Conservation (phyloP, 768 basidiomycete species). For the Trametes maxima region DNA sequence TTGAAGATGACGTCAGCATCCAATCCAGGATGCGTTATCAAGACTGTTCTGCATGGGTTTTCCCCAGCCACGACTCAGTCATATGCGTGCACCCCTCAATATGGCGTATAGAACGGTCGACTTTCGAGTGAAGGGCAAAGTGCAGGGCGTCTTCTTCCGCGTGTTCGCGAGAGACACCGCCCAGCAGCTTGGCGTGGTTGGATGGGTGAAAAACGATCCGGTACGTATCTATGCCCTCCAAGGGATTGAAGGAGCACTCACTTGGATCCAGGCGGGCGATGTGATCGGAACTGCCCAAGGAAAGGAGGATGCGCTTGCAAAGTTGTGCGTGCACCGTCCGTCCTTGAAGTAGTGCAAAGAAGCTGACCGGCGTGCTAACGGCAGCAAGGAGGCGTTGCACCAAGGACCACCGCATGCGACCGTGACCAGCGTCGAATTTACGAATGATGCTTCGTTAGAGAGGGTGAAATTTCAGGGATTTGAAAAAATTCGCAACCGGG, state of each 20-base stretch:
- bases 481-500: constrained; percentile 18
- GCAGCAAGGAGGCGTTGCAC: constrained; percentile 22
- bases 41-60: background rate
- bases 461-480: constrained; percentile 18
- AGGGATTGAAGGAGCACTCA: background rate
- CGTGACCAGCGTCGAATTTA: constrained; percentile 22
- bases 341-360: background rate
- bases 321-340: constrained; percentile 22
- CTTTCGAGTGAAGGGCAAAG: constrained; percentile 26
- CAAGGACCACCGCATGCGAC: constrained; percentile 19
- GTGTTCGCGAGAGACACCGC: constrained; percentile 24
- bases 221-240: constrained; percentile 1
- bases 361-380: background rate
- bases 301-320: constrained; percentile 13
- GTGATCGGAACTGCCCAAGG: constrained; percentile 27
- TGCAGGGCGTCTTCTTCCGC: constrained; percentile 29
- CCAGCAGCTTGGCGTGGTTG: constrained; percentile 24
- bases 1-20: background rate
- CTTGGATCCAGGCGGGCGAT: constrained; percentile 15
- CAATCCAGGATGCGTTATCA: too few species aligned
- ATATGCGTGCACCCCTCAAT: background rate
- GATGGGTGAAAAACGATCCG: constrained; percentile 28
- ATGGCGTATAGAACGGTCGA: constrained; percentile 19
- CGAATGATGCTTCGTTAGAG: constrained; percentile 18
- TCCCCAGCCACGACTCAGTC: background rate